A percentile compares a stretch with the other conserved stretches of the same genome.
phyloP scores from a whole-genome alignment of 2,329 filamentous ascomycete species.

The Catunica adiposa region DNA sequence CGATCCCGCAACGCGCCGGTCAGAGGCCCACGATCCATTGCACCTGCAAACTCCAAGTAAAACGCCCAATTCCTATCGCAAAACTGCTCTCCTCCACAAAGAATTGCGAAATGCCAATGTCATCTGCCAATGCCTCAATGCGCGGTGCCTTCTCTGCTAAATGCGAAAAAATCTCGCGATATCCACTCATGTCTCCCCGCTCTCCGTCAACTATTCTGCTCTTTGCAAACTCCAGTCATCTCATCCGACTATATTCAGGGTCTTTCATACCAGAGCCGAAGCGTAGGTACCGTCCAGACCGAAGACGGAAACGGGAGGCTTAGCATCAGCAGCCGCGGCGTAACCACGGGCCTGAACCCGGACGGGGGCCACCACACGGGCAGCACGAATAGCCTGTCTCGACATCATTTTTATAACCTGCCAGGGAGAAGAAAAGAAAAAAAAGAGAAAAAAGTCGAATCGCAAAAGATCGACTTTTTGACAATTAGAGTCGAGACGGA shows the following conservation, averaged over 20 bases:
- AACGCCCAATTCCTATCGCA: not conserved
- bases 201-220: not conserved
- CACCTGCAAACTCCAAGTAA: not conserved
- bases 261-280: constrained; percentile 76
- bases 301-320: constrained; percentile 80
- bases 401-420: constrained; percentile 32
- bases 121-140: not conserved
- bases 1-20: not conserved
- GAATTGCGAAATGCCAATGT: not conserved
- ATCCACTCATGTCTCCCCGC: not conserved
- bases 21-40: not conserved
- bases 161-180: not conserved
- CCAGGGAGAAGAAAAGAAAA: constrained; percentile 8
- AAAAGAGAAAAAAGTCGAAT: not conserved
- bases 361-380: constrained; percentile 44
- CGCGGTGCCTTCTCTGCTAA: not conserved
- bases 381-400: constrained; percentile 40
- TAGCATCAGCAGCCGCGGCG: constrained; percentile 61
- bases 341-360: constrained; percentile 54
- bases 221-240: not conserved
- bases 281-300: constrained; percentile 97
- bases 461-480: not conserved
- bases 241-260: not conserved
- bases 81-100: not conserved
- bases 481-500: constrained; percentile 18